Evolutionary conservation across 306 rosid species (phyloP).

Genomic region (Boehmeria nivea): DNA sequence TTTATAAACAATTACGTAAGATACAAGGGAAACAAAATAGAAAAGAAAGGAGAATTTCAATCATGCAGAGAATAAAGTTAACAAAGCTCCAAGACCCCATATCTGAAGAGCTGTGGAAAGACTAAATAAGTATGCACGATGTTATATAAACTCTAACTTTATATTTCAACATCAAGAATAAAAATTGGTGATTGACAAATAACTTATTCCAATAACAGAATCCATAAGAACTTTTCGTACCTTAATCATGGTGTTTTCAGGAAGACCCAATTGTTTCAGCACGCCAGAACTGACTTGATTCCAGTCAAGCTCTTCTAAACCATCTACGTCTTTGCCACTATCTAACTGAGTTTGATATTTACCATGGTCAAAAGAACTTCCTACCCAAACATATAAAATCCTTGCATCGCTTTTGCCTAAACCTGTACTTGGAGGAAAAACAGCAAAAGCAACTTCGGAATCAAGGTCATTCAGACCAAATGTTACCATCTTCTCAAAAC

Average conservation of each 20-base stretch:
- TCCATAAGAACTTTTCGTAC: conserved; percentile 31
- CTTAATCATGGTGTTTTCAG: conserved; percentile 56
- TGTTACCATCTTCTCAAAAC: conserved; percentile 54
- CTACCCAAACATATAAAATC: conserved; percentile 75
- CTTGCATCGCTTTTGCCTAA: conserved; percentile 31
- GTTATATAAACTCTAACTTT: too few species aligned
- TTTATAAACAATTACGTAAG: too few species aligned
- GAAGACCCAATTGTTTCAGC: conserved; percentile 51
- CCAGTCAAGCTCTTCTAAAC: conserved; percentile 55
- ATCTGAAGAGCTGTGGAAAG: too few species aligned
- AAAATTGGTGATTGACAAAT: not conserved
- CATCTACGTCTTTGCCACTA: conserved; percentile 45
- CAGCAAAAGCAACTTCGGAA: conserved; percentile 63
- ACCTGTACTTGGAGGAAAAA: conserved; percentile 53
- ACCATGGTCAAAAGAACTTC: conserved; percentile 49
- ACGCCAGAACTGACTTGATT: conserved; percentile 49
- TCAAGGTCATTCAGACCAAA: conserved; percentile 54
- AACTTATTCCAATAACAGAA: not conserved
- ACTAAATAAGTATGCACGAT: too few species aligned
- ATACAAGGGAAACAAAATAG: too few species aligned
- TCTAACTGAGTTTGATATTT: conserved; percentile 38
- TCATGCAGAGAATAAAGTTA: too few species aligned
- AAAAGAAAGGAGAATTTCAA: too few species aligned
- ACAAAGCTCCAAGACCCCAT: too few species aligned
- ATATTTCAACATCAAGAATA: not conserved